Evolutionary conservation across 192 early-diverging fungal genomes (phyloP), one percentile per base, ranked within the genome.

Genomic region (Allomyces macrogynus): DNA sequence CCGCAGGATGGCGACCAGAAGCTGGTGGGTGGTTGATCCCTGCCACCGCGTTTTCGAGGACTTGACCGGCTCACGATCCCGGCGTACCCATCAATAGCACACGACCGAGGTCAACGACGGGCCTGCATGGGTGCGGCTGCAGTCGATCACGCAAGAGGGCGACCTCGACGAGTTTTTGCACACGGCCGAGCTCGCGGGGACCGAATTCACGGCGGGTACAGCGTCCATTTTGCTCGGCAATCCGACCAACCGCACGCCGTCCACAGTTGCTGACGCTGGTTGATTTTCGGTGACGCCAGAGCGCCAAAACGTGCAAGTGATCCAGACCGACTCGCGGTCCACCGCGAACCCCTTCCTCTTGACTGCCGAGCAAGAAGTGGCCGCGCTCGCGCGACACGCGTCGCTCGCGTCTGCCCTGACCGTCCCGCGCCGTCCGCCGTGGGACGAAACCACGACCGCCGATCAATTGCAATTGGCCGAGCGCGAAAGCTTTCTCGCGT

Each of bases 81-180:
- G 32, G 7, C 32, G 7, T 40, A 7, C 8, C 32, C 65, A 76
- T 40, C 32, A 7, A 7, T 40, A 40, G 81, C 91, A 93, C 78
- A 91, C 90, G 20, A 89, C 88, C 0, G 90, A 92, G 42, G 71
- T 85, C 5, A 80, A 91, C 64, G 91, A 96, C 72, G 85, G 85
- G 40, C 82, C 84, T 22, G 82, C 80, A 24, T 93, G 90, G 88
- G 80, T 80, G 20, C 87, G 86, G 67, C 86, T 95, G 75, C 89
- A 90, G 75, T 93, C 90, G 62, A 87, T 99, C 68, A 99, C 96
- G 60, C 87, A 96, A 70, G 91, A 99, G 69, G 88, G 91, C 62
- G 94, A 99, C 77, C 76, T 99, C 14, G 94, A 97, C 44, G 92
- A 89, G 32, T 99, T 99, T 70, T 78, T 99, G 68, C 86, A 80